Evolutionary conservation across 371 early-diverging fungal genomes (phyloP), one percentile per base, ranked within the genome.

Genomic region (Polyrhizophydium stewartii): DNA sequence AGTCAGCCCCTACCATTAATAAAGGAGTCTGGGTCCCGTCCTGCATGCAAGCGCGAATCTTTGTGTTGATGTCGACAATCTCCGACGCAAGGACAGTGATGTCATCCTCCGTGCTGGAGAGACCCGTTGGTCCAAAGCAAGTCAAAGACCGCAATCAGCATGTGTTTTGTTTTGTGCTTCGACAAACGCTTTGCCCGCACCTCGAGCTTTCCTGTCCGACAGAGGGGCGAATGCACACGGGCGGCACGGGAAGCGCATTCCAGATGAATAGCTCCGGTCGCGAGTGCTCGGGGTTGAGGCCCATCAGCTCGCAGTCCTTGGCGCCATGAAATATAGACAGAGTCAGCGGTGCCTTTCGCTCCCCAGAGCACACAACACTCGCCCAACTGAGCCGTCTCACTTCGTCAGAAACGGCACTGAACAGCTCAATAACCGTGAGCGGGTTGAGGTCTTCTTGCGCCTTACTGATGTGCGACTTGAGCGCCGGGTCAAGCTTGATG

Each of bases 21-120:
- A 64, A 45, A 2, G 58, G 56, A 9, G 68, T 62, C 28, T 66
- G 66, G 17, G 60, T 60, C 7, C 99, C 99, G 66, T 91, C 87
- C 45, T 86, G 82, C 68, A 98, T 81, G 45, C 91, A 87, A 16
- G 86, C 85, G 66, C 86, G 82, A 57, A 99, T 90, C 51, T 92
- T 81, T 12, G 92, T 84, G 70, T 98, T 99, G 31, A 90, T 90
- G 58, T 92, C 90, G 38, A 99, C 86, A 53, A 99, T 98, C 73
- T 99, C 99, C 0, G 94, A 90, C 53, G 98, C 75, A 72, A 99
- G 96, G 33, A 96, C 95, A 1, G 99, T 99, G 68, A 99, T 74
- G 76, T 99, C 99, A 69, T 99, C 99, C 77, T 99, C 99, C 64
- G 93, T 99, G 75, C 94, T 96, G 59, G 81, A 38, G 22, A 41